Conservation (phyloP, 108 stramenopile species). For the Aurantiochytrium sp. region DNA sequence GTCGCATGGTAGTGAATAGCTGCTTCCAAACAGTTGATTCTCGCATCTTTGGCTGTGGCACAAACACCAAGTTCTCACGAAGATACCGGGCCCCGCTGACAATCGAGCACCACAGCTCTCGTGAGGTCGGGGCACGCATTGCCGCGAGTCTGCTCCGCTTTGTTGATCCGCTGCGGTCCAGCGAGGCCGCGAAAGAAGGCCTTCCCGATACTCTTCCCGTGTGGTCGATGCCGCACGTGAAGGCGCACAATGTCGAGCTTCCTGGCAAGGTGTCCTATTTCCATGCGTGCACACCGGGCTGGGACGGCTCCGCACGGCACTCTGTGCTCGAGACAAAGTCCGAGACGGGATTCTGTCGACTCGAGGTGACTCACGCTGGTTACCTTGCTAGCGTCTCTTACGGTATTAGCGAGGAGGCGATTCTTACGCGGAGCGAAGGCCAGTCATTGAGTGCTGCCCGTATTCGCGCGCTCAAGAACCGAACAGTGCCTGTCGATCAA, state of each 20-base stretch:
- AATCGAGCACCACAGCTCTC: constrained; percentile 33
- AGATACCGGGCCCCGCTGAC: not conserved
- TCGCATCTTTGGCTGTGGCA: constrained; percentile 44
- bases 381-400: not conserved
- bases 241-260: constrained; percentile 23
- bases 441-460: not conserved
- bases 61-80: constrained; percentile 42
- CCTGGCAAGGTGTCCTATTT: constrained; percentile 33
- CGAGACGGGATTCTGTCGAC: not conserved
- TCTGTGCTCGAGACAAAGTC: not conserved
- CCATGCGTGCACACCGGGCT: not conserved
- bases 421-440: not conserved
- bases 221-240: constrained; percentile 22
- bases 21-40: constrained; percentile 36
- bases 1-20: constrained; percentile 44
- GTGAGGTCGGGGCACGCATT: constrained; percentile 37
- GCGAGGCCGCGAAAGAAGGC: not conserved
- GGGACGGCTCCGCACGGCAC: not conserved
- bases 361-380: not conserved
- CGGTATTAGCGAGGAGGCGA: not conserved
- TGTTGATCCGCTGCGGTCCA: constrained; percentile 22
- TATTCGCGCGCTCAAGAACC: constrained; percentile 8
- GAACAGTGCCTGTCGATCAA: constrained; percentile 5
- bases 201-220: not conserved
- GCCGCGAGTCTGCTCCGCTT: constrained; percentile 33